These are phyloP conservation scores for Sphagnum contortum DNA, from an alignment of 225 moss, liverwort and hornwort genomes.

Conservation along the genomic window DNA sequence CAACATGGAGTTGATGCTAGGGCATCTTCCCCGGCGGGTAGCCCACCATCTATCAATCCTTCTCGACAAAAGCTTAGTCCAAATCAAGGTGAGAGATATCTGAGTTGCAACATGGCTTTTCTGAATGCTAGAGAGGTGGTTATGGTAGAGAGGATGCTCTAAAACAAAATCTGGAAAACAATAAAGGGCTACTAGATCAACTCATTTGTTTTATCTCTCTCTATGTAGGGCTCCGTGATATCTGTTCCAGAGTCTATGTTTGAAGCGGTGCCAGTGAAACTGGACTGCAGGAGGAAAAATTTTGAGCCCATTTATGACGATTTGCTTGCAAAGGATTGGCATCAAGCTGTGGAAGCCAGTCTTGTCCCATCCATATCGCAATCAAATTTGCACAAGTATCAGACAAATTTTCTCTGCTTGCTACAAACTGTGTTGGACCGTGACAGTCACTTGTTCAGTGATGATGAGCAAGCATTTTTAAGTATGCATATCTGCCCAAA, in stretches of 20 bases:
- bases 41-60: slow-evolving; percentile 56
- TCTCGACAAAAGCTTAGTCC: slow-evolving; percentile 53
- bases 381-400: slow-evolving; percentile 41
- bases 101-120: background rate
- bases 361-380: slow-evolving; percentile 17
- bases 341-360: slow-evolving; percentile 32
- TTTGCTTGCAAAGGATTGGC: slow-evolving; percentile 34
- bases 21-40: slow-evolving; percentile 71
- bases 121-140: background rate
- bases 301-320: slow-evolving; percentile 19
- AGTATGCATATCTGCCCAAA: slow-evolving; percentile 14
- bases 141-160: background rate
- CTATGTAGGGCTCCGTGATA: slow-evolving; percentile 51
- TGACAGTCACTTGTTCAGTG: slow-evolving; percentile 70
- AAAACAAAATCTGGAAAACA: no score
- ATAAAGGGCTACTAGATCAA: no score
- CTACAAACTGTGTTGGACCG: slow-evolving; percentile 67
- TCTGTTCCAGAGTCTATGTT: slow-evolving; percentile 46
- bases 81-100: slow-evolving; percentile 42
- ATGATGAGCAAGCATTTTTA: slow-evolving; percentile 41
- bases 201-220: background rate
- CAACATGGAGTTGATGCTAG: slow-evolving; percentile 38
- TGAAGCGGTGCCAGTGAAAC: slow-evolving; percentile 58
- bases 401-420: slow-evolving; percentile 78
- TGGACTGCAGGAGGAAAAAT: slow-evolving; percentile 37